A percentile compares a stretch with the other conserved stretches of the same genome.
Conservation (phyloP, 2,329 filamentous ascomycete genomes). For the Claviceps maximensis region DNA sequence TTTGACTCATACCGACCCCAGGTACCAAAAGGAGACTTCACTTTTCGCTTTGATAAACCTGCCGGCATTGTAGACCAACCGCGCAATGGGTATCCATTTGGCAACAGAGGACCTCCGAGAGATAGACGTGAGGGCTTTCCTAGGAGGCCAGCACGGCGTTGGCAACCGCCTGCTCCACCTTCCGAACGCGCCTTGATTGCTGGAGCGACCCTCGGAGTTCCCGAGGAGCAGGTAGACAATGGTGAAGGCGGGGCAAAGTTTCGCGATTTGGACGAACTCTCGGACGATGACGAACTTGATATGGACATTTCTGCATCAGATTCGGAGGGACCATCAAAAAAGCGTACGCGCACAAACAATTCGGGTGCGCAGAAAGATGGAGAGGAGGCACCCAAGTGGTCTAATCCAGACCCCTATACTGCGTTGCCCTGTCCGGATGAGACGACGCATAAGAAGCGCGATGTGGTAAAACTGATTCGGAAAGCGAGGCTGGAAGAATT, state of each 20-base stretch:
- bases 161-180: slow-evolving; percentile 26
- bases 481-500: slow-evolving; percentile 59
- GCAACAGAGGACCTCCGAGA: slow-evolving; percentile 10
- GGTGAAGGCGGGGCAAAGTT: slow-evolving; percentile 36
- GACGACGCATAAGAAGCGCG: slow-evolving; percentile 58
- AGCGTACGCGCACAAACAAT: slow-evolving; percentile 17
- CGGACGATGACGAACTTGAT: slow-evolving; percentile 48
- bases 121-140: slow-evolving; percentile 15
- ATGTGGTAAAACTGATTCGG: slow-evolving; percentile 82
- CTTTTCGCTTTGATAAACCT: slow-evolving; percentile 41
- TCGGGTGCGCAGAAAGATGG: slow-evolving; percentile 22
- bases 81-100: slow-evolving; percentile 6
- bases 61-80: slow-evolving; percentile 29
- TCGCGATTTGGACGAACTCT: slow-evolving; percentile 41
- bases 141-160: slow-evolving; percentile 16
- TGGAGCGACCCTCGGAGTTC: slow-evolving; percentile 25
- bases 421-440: slow-evolving; percentile 71
- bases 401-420: slow-evolving; percentile 90
- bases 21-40: slow-evolving; percentile 37
- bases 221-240: slow-evolving; percentile 34
- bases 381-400: slow-evolving; percentile 62
- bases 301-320: slow-evolving; percentile 42
- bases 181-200: slow-evolving; percentile 38
- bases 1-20: slow-evolving; percentile 18
- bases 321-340: slow-evolving; percentile 27